Base-by-base conservation (phyloP, 192 early-diverging fungal species). In the Thamnidium elegans region DNA sequence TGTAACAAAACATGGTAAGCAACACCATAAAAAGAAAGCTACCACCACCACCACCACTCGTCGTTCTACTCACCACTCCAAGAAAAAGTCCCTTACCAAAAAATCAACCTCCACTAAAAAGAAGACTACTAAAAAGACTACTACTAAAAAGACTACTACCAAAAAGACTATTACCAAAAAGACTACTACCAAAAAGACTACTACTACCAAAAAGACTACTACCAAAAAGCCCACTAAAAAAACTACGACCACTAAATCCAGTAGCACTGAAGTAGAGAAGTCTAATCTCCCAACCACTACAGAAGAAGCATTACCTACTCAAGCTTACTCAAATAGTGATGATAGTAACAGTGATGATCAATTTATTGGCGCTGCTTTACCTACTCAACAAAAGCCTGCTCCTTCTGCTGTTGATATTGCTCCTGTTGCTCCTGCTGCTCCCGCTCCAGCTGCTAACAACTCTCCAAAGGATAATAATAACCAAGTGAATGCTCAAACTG, bases 401-500 rank as follows among this genome's bases (percentile, higher is more conserved):
- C 13, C 60, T 15, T 8, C 23, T 7, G 36, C 17, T 30, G 46
- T 14, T 32, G 14, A 46, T 26, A 2, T 17, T 20, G n/a, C 26
- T 10, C 13, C 60, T 15, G 14, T 14, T 7, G 17, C 39, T 15
- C 30, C 7, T 32, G 7, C 60, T 26, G 7, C 59, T 21, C 13
- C 60, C 9, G 0, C 60, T n/a, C 26, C 46, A n/a, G 23, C 46
- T 13, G n/a, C 31, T 50, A 17, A 5, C 8, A 19, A 50, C 19
- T 14, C 47, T 3, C 1, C 42, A 20, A 15, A 23, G 3, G 26
- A 39, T 47, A 20, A 21, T 36, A 32, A 63, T 17, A 56, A 47
- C 23, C 45, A 26, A 13, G 54, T 69, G 7, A 63, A 43, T 6
- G 62, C 56, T 4, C 62, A 70, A 39, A 70, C 46, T 51, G 42